phyloP scores from a whole-genome alignment of 148 eudicot species.

The Fagopyrum esculentum region DNA sequence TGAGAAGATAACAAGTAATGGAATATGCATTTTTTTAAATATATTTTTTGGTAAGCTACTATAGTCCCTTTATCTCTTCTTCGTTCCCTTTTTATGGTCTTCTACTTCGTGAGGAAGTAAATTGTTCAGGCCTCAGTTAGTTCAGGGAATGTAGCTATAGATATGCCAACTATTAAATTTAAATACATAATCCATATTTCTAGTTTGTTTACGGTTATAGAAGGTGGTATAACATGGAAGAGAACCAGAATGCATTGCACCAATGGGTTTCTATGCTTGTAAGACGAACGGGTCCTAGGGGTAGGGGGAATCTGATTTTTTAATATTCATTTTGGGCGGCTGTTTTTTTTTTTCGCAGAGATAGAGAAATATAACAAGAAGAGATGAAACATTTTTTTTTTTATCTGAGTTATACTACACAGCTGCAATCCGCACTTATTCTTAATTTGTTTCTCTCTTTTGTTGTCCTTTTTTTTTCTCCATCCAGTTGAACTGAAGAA shows the following conservation, averaged over 20 bases:
- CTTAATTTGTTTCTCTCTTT: neutral
- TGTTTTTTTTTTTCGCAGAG: neutral
- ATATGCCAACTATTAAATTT: neutral
- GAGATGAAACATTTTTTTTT: neutral
- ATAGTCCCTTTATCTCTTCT: neutral
- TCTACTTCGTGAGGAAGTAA: neutral
- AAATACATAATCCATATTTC: neutral
- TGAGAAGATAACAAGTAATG: neutral
- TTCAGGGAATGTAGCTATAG: neutral
- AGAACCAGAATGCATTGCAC: neutral
- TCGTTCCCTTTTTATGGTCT: neutral
- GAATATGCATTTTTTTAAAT: neutral
- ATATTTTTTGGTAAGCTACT: neutral
- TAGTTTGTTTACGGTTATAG: neutral
- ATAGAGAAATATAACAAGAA: neutral
- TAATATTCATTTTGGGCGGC: neutral
- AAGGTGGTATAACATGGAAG: neutral
- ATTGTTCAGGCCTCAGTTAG: neutral
- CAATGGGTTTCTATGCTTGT: neutral
- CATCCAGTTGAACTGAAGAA: slow-evolving; percentile 67
- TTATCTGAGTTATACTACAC: neutral
- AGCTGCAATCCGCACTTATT: neutral
- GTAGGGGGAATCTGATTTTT: neutral
- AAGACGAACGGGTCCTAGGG: neutral
- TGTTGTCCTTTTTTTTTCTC: neutral